Evolutionary conservation across 345 rosid genomes (phyloP), one percentile per base, ranked within the genome.

Genomic region (Melaleuca quinquenervia): DNA sequence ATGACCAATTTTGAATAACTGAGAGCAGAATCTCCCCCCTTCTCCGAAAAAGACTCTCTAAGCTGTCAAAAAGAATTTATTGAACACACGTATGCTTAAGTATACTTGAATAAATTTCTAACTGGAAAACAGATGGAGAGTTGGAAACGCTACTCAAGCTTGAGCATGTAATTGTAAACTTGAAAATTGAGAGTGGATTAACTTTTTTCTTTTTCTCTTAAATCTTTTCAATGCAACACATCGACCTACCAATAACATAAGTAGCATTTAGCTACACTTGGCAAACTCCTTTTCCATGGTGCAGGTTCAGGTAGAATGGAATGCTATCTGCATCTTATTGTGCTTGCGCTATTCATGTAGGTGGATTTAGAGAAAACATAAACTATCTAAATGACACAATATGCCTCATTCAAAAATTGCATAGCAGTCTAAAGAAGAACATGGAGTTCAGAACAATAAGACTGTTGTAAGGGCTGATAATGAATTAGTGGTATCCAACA

Each of bases 1-100:
- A 90, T 84, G n/a, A 85, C 90, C 82, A 94, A 82, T 85, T 89
- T 93, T 52, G 91, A 86, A 83, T 88, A 89, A 48, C 83, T 51
- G 48, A 89, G 84, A 53, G 87, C 76, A 51, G 89, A 85, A 87
- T 88, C 91, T 84, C 88, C 92, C 5, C 7, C 78, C 48, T 18
- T 70, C 85, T 88, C 74, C 50, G 44, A 89, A 58, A 86, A 82
- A 70, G 90, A 87, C 51, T 89, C 94, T 90, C 91, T 96, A 26
- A 92, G 86, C 96, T 95, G 95, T 87, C 84, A 89, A 86, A 32
- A 60, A 27, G 82, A 85, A 13, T 6, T 50, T 49, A 52, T 41
- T 52, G 45, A 86, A 70, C 78, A 36, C 24, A 49, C 16, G 36
- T 50, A 8, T 52, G 83, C 52, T 82, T 24, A 48, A 82, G 48